Percentiles rank a stretch among this genome's conserved stretches.
These are phyloP conservation scores for Pichia cabralensis DNA, from an alignment of 805 yeast genomes.

Conservation along the genomic window DNA sequence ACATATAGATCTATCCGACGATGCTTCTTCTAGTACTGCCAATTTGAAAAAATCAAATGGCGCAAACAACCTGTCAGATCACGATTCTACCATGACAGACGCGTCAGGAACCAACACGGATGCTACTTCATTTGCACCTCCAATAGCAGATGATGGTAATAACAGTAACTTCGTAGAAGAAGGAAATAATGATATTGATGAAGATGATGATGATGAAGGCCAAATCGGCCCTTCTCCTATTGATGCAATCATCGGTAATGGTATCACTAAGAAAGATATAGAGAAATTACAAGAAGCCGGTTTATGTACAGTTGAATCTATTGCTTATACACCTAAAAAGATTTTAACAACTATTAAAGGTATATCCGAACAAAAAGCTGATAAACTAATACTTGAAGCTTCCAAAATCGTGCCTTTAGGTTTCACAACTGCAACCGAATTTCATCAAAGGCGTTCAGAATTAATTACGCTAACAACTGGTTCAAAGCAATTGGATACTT, in stretches of 20 bases:
- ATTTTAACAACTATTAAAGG: slow-evolving; percentile 74
- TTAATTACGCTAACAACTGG: slow-evolving; percentile 93
- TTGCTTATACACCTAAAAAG: slow-evolving; percentile 89
- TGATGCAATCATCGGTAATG: slow-evolving; percentile 60
- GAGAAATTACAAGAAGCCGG: slow-evolving; percentile 77
- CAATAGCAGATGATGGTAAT: not conserved
- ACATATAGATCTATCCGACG: slow-evolving; percentile 10
- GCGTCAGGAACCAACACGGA: slow-evolving; percentile 4
- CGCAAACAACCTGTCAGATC: too few species aligned
- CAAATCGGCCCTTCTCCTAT: slow-evolving; percentile 44
- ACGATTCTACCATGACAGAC: too few species aligned
- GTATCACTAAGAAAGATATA: slow-evolving; percentile 72
- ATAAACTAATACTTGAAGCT: slow-evolving; percentile 71
- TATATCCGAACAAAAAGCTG: slow-evolving; percentile 92
- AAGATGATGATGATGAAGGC: slow-evolving; percentile 37
- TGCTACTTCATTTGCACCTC: slow-evolving; percentile 6
- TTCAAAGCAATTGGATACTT: slow-evolving; percentile 83
- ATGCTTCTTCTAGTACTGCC: too few species aligned
- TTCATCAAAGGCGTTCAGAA: slow-evolving; percentile 81
- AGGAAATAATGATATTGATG: slow-evolving; percentile 27
- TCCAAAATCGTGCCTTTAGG: slow-evolving; percentile 88
- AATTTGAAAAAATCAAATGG: too few species aligned
- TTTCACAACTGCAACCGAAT: slow-evolving; percentile 93
- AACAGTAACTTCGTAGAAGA: not conserved
- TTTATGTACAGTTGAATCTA: slow-evolving; percentile 79